Evolutionary conservation across 371 early-diverging fungal genomes (phyloP).

Genomic region (Blastocladiella emersonii): DNA sequence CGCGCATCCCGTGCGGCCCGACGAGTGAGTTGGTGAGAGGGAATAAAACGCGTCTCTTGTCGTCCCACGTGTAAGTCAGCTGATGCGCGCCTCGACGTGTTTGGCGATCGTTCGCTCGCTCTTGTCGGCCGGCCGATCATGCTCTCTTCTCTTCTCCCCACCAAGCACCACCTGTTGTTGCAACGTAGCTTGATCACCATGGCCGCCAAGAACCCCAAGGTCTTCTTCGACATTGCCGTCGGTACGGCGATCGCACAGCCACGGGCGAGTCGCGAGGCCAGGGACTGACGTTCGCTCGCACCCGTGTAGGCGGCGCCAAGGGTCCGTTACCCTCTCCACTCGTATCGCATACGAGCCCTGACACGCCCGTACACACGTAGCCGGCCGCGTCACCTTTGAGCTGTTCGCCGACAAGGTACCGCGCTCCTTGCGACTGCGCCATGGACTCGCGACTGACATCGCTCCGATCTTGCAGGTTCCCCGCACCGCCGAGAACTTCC

Average conservation of each 20-base stretch:
- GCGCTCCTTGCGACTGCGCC: too few species aligned
- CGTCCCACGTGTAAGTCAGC: too few species aligned
- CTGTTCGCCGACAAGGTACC: constrained; percentile 3
- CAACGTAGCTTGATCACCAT: too few species aligned
- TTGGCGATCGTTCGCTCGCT: too few species aligned
- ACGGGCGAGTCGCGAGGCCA: not conserved
- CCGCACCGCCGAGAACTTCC: constrained; percentile 29
- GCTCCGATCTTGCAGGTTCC: not conserved
- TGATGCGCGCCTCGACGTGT: too few species aligned
- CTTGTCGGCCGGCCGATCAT: too few species aligned
- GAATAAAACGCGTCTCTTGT: too few species aligned
- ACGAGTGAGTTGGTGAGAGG: too few species aligned
- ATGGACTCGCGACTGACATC: too few species aligned
- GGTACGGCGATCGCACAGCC: not conserved
- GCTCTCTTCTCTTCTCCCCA: too few species aligned
- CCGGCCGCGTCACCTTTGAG: constrained; percentile 44
- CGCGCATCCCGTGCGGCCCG: too few species aligned
- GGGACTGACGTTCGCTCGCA: not conserved
- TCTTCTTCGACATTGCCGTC: constrained; percentile 44
- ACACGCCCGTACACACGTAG: not conserved
- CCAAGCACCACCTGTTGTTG: too few species aligned
- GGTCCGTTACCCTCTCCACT: not conserved
- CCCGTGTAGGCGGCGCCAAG: not conserved
- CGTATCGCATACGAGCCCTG: not conserved
- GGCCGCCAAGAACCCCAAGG: constrained; percentile 24